A percentile compares a stretch with the other conserved stretches of the same genome.
Conservation (phyloP, 495 filamentous ascomycete genomes). For the Gamarada debralockiae region DNA sequence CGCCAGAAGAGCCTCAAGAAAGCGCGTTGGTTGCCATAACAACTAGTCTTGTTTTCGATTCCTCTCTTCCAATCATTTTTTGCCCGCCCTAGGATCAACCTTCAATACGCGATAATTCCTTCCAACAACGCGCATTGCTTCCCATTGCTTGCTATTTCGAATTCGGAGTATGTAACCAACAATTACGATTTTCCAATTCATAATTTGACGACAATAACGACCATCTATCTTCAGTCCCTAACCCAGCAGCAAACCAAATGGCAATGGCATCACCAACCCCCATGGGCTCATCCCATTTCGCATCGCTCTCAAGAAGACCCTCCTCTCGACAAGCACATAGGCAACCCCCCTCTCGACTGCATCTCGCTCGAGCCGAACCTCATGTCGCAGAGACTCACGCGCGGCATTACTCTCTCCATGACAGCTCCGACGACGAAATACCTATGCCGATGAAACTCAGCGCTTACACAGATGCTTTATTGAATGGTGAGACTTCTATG, state of each 20-base stretch:
- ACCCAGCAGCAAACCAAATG: constrained; percentile 9
- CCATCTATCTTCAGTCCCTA: constrained; percentile 1
- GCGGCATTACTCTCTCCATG: constrained; percentile 30
- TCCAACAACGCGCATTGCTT: constrained; percentile 21
- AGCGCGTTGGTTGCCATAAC: too few relatives aligned
- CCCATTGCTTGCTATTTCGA: constrained; percentile 1
- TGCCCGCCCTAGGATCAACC: not conserved
- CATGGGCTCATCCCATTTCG: constrained; percentile 25
- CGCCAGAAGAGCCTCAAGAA: too few relatives aligned
- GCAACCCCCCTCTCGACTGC: constrained; percentile 12
- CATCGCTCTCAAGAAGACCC: constrained; percentile 21
- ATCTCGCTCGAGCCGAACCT: constrained; percentile 4
- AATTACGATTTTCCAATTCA: constrained; percentile 10
- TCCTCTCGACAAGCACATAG: constrained; percentile 18
- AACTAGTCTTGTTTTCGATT: too few relatives aligned
- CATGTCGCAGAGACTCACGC: constrained; percentile 10
- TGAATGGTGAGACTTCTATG: constrained; percentile 57
- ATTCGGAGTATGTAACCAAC: constrained; percentile 20
- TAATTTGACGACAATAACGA: not conserved
- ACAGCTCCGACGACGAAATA: constrained; percentile 75
- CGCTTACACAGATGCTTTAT: constrained; percentile 70
- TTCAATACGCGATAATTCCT: constrained; percentile 22
- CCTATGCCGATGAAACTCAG: constrained; percentile 74
- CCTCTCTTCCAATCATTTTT: not conserved
- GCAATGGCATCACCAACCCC: constrained; percentile 27